A percentile compares a stretch with the other conserved stretches of the same genome.
Evolutionary conservation across 352 stramenopile genomes (phyloP).

Genomic region (Phytophthora vignae): DNA sequence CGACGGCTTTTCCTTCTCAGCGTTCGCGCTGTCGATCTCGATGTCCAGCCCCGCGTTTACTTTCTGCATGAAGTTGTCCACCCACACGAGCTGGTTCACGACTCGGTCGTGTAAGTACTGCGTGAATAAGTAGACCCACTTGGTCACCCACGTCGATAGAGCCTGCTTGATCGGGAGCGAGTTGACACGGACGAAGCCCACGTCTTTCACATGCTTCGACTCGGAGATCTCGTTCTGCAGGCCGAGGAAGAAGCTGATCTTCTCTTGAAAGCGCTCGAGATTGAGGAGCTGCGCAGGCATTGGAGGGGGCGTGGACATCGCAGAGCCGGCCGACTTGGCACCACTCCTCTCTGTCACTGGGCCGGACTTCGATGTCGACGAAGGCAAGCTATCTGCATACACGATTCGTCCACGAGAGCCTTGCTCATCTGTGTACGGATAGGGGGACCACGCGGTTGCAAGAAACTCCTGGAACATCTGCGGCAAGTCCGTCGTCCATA

Average conservation of each 20-base stretch:
- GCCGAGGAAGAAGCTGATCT: slow-evolving; percentile 88
- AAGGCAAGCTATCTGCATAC: slow-evolving; percentile 42
- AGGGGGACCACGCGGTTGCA: slow-evolving; percentile 62
- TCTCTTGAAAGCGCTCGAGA: slow-evolving; percentile 89
- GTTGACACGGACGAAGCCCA: slow-evolving; percentile 94
- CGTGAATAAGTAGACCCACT: slow-evolving; percentile 96
- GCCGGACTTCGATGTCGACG: slow-evolving; percentile 17
- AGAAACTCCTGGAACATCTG: slow-evolving; percentile 91
- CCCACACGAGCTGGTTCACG: slow-evolving; percentile 80
- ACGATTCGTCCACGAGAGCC: slow-evolving; percentile 23
- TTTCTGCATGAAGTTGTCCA: slow-evolving; percentile 88
- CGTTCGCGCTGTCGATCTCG: slow-evolving; percentile 51
- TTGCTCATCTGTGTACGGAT: slow-evolving; percentile 39
- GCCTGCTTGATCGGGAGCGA: slow-evolving; percentile 95
- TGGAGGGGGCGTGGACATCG: slow-evolving; percentile 47
- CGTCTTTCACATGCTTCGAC: slow-evolving; percentile 85
- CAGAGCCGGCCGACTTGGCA: slow-evolving; percentile 25
- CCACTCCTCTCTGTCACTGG: slow-evolving; percentile 5
- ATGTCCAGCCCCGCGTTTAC: slow-evolving; percentile 83
- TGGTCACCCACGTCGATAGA: slow-evolving; percentile 94
- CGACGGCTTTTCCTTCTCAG: slow-evolving; percentile 52
- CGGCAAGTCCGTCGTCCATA: slow-evolving; percentile 92
- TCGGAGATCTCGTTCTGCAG: slow-evolving; percentile 92
- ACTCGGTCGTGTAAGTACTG: slow-evolving; percentile 93
- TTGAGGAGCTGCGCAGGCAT: slow-evolving; percentile 82